A percentile compares a stretch with the other conserved stretches of the same genome.
Evolutionary conservation across 257 asterid genomes (phyloP).

Genomic region (Catharanthus roseus): DNA sequence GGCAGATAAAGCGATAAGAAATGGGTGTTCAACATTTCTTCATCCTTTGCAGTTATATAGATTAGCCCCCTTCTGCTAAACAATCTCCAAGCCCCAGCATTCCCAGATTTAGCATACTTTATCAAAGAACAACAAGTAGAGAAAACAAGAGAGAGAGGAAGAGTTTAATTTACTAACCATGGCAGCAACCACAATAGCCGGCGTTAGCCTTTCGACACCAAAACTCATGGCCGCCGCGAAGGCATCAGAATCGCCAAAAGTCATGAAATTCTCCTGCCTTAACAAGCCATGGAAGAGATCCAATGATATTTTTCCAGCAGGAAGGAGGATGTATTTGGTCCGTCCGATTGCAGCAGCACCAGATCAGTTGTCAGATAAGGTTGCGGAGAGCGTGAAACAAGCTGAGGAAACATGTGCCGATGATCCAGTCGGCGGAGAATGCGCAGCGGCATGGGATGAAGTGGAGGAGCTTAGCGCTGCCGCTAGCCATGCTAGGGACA

Average conservation of each 20-base stretch:
- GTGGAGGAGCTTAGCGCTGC: constrained; percentile 99
- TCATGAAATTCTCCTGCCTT: constrained; percentile 18
- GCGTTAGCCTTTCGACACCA: constrained; percentile 49
- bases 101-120: no score
- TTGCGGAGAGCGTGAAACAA: constrained; percentile 76
- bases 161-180: constrained; percentile 19
- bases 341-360: constrained; percentile 57
- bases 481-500: constrained; percentile 84
- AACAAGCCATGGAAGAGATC: constrained; percentile 48
- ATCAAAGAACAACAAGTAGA: background rate
- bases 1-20: constrained; percentile 49
- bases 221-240: constrained; percentile 35
- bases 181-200: constrained; percentile 68
- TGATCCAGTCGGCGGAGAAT: constrained; percentile 72
- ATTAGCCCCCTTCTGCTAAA: background rate
- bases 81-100: background rate
- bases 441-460: constrained; percentile 98
- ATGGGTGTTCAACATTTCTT: constrained; percentile 31
- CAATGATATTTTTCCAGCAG: constrained; percentile 11
- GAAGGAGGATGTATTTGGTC: constrained; percentile 20
- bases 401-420: constrained; percentile 71
- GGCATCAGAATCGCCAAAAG: constrained; percentile 29
- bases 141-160: background rate
- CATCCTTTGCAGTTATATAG: background rate
- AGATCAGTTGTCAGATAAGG: constrained; percentile 60